These are phyloP conservation scores for Lasiodiplodia gonubiensis DNA, from an alignment of 2,329 filamentous ascomycete species.

Conservation along the genomic window DNA sequence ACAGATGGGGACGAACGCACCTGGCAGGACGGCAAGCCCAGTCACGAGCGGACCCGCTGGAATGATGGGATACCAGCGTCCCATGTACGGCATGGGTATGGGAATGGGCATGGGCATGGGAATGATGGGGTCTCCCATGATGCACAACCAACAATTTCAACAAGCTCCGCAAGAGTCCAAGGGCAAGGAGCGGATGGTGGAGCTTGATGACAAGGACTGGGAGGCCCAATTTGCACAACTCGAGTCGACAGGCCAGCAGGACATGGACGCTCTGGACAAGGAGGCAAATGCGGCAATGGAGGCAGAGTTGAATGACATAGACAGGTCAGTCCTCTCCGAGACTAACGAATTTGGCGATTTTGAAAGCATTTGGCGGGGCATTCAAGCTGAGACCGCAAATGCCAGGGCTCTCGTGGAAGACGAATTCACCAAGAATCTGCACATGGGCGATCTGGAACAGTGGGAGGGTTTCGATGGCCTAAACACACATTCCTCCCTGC, in stretches of 20 bases:
- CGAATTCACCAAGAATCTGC: slow-evolving; percentile 63
- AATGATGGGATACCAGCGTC: slow-evolving; percentile 62
- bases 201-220: slow-evolving; percentile 93
- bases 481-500: slow-evolving; percentile 69
- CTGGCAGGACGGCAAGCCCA: slow-evolving; percentile 66
- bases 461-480: slow-evolving; percentile 78
- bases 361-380: slow-evolving; percentile 85
- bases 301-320: slow-evolving; percentile 85
- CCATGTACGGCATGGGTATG: slow-evolving; percentile 56
- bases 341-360: slow-evolving; percentile 83
- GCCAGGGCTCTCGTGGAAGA: slow-evolving; percentile 72
- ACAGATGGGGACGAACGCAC: slow-evolving; percentile 67
- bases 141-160: slow-evolving; percentile 56
- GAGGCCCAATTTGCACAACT: slow-evolving; percentile 94
- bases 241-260: slow-evolving; percentile 68
- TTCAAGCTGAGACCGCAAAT: slow-evolving; percentile 75
- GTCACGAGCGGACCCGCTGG: slow-evolving; percentile 49
- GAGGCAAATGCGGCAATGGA: slow-evolving; percentile 78
- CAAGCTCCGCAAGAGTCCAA: slow-evolving; percentile 67
- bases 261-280: slow-evolving; percentile 58
- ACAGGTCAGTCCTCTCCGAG: slow-evolving; percentile 78
- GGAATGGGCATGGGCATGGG: slow-evolving; percentile 59
- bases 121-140: slow-evolving; percentile 43
- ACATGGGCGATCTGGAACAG: slow-evolving; percentile 76
- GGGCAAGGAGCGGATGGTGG: slow-evolving; percentile 81